Conservation (phyloP, 2,329 filamentous ascomycete genomes). For the Colletotrichum ledebouriae region DNA sequence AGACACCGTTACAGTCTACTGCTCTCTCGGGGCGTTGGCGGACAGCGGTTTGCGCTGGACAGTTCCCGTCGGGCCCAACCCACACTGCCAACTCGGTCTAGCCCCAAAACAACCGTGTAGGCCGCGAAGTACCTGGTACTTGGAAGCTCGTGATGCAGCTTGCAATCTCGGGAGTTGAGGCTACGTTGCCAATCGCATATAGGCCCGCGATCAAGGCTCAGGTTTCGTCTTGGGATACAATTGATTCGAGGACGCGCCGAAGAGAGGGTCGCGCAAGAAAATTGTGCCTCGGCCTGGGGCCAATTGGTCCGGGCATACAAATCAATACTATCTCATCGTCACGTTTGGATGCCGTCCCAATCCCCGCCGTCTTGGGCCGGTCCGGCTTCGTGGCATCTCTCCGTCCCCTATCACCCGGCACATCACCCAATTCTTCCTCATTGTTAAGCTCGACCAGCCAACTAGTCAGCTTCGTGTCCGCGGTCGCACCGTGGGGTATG, state of each 20-base stretch:
- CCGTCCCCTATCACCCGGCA: slow-evolving; percentile 8
- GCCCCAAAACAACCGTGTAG: slow-evolving; percentile 37
- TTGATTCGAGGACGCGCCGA: slow-evolving; percentile 15
- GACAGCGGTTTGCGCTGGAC: neutral
- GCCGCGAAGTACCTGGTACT: slow-evolving; percentile 38
- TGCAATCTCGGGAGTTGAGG: slow-evolving; percentile 41
- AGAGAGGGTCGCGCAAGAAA: slow-evolving; percentile 31
- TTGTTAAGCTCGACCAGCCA: slow-evolving; percentile 1
- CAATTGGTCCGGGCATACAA: slow-evolving; percentile 30
- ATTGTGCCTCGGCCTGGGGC: slow-evolving; percentile 32
- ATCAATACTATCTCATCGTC: slow-evolving; percentile 9
- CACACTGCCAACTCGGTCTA: slow-evolving; percentile 40
- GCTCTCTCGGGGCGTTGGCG: neutral
- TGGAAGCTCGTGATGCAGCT: slow-evolving; percentile 32
- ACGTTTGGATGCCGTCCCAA: slow-evolving; percentile 31
- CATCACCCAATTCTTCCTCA: slow-evolving; percentile 5
- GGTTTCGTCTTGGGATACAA: neutral
- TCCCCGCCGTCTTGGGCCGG: slow-evolving; percentile 35
- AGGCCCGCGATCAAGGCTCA: slow-evolving; percentile 18
- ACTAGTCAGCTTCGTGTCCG: slow-evolving; percentile 1
- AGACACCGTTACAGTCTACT: slow-evolving; percentile 17
- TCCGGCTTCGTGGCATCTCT: slow-evolving; percentile 33
- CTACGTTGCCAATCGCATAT: slow-evolving; percentile 39
- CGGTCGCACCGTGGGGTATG: slow-evolving; percentile 5
- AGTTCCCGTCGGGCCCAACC: slow-evolving; percentile 32